Evolutionary conservation across 176 grass and related monocot genomes (phyloP), one percentile per base, ranked within the genome.

Genomic region (Avena eriantha): DNA sequence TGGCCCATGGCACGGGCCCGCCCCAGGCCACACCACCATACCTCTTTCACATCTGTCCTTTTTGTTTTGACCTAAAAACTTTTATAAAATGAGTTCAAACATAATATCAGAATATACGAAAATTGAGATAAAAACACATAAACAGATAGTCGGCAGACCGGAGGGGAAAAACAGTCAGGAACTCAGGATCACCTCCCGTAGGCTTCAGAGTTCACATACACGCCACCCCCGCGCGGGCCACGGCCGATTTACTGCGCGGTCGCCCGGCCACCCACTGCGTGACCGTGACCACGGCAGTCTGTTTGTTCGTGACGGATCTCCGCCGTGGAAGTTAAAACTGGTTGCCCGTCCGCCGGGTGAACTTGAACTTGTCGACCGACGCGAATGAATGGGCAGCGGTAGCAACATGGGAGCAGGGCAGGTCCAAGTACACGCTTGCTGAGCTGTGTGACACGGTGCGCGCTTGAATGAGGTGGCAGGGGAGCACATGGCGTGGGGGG

Each of bases 401-500:
- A 49, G 50, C 15, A 63, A 34, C 2, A 18, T 6, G 15, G 8
- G 29, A 14, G 61, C 3, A 12, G 29, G 29, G 49, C 7, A 11
- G 61, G 4, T 29, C 3, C 4, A 13, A 33, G 64, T 67, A 35
- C 13, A 67, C 29, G 46, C 13, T 9, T 56, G 80, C 66, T 83
- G 67, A 72, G 80, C 66, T 83, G 80, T 35, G 48, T 10, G 10
- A 46, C 18, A 50, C 79, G n/a, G 9, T 10, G 48, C 8, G 80
- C 64, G 6, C 31, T 69, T 82, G n/a, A 82, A 82, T 70, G 80
- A 71, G 49, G 66, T 21, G 21, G 10, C 48, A 69, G 46, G 54
- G 66, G 19, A 21, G 29, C 80, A 83, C 80, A 57, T 82, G 80
- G 80, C 19, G 1, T 50, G 71, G 71, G 12, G 22, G 71, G 36